These are phyloP conservation scores for Teunomyces tritomae DNA, from an alignment of 805 yeast genomes.

Conservation along the genomic window DNA sequence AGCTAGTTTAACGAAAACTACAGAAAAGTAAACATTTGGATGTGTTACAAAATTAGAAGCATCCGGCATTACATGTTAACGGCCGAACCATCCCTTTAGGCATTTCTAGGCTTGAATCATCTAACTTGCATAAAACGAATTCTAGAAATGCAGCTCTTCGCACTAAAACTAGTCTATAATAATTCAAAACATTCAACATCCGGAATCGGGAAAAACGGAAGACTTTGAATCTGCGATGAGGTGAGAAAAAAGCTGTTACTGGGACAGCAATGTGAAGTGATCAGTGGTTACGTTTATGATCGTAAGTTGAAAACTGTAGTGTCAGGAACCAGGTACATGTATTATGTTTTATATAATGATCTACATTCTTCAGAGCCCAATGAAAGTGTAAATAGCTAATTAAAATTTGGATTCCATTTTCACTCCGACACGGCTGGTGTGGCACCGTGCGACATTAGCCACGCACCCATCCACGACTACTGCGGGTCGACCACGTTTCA, in stretches of 20 bases:
- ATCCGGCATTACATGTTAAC: neutral
- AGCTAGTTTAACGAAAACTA: neutral
- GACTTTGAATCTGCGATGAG: neutral
- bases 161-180: neutral
- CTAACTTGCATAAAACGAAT: neutral
- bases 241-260: neutral
- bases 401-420: neutral
- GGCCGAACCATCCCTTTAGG: neutral
- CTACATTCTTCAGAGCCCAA: too few relatives aligned
- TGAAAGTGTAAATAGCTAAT: too few relatives aligned
- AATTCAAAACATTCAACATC: neutral
- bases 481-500: conserved; percentile 1
- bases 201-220: neutral
- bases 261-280: neutral
- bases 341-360: too few relatives aligned
- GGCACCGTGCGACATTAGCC: neutral
- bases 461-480: neutral
- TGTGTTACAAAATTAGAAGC: neutral
- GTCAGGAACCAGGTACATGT: too few relatives aligned
- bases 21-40: neutral
- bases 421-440: neutral
- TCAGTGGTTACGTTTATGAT: neutral
- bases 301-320: neutral
- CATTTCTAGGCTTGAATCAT: neutral
- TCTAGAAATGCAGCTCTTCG: neutral